Base-by-base conservation (phyloP, 116 monocot genomes). In the Papilionanthe hybrid region DNA sequence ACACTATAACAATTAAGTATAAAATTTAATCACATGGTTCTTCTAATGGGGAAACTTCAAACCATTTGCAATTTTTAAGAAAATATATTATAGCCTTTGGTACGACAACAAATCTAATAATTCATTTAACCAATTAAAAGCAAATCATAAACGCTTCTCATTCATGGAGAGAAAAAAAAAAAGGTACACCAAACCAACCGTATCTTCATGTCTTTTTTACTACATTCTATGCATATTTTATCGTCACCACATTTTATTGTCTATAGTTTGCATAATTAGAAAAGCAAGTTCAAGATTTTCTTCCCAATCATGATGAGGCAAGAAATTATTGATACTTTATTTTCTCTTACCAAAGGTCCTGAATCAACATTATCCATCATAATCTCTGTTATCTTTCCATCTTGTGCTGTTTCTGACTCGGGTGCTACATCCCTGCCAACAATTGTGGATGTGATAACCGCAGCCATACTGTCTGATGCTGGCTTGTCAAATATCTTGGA, bases 371-470 rank as follows among this genome's bases (percentile, higher is more conserved):
- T 92, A 81, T 93, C 88, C 79, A 89, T 86, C 29, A 79, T 67
- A 66, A 92, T 93, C 89, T 92, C 93, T 41, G 85, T 89, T 81
- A 93, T 88, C 79, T 89, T 93, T 78, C 83, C 89, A 81, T 89
- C 92, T 91, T 93, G 93, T 60, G 76, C 69, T 50, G 87, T 84
- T 81, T 93, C 95, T 81, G 75, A 78, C 80, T 95, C 95, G 4
- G 89, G 78, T 77, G 90, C 92, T 32, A 85, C 77, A 80, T 92
- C 92, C 75, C 84, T 87, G 47, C 88, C 83, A 49, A 82, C 83
- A 89, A 82, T 88, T 81, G 80, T 85, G 15, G 81, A 68, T n/a
- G 80, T 85, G 78, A 84, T 81, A 45, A 86, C 17, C 23, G 81
- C 84, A 45, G 80, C 78, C 71, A 86, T 78, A 63, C 89, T 88